A percentile compares a stretch with the other conserved stretches of the same genome.
Evolutionary conservation across 208 protist species (phyloP).

Genomic region (Kentomonas sorsogonicus): DNA sequence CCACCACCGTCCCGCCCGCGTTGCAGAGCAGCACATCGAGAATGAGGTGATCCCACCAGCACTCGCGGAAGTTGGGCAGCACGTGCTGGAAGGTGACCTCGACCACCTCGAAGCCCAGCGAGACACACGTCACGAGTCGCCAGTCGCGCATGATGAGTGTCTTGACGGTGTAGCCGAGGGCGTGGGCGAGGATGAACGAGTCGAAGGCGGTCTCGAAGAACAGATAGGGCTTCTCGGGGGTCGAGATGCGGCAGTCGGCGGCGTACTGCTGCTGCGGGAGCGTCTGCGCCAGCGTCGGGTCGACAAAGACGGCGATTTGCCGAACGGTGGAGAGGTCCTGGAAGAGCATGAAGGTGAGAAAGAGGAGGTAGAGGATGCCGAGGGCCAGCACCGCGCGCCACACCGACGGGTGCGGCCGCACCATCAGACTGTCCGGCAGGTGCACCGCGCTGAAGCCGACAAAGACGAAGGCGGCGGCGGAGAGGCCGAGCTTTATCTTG

Average conservation of each 20-base stretch:
- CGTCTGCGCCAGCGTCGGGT: slow-evolving; percentile 58
- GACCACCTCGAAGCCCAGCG: slow-evolving; percentile 92
- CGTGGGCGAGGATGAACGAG: slow-evolving; percentile 93
- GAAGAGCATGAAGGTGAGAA: slow-evolving; percentile 92
- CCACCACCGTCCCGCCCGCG: slow-evolving; percentile 89
- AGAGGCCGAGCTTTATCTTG: slow-evolving; percentile 66
- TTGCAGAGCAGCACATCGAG: slow-evolving; percentile 96
- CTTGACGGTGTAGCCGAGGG: slow-evolving; percentile 93
- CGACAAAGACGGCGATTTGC: slow-evolving; percentile 65
- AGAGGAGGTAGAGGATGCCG: slow-evolving; percentile 87
- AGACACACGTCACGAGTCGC: slow-evolving; percentile 79
- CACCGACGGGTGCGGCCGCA: slow-evolving; percentile 94
- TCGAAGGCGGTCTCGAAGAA: slow-evolving; percentile 81
- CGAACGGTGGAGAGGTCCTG: slow-evolving; percentile 67
- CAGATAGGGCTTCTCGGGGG: slow-evolving; percentile 71
- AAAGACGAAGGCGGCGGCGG: slow-evolving; percentile 67
- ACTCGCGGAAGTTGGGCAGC: slow-evolving; percentile 96
- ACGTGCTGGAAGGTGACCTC: slow-evolving; percentile 94
- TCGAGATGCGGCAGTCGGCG: slow-evolving; percentile 89
- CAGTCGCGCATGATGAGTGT: slow-evolving; percentile 92
- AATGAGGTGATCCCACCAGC: slow-evolving; percentile 97
- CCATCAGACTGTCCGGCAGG: slow-evolving; percentile 88
- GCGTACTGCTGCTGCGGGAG: slow-evolving; percentile 91
- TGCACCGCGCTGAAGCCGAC: slow-evolving; percentile 89
- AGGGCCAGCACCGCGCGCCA: slow-evolving; percentile 92